These are phyloP conservation scores for Acidiella bohemica DNA, from an alignment of 495 filamentous ascomycete genomes.

Conservation along the genomic window DNA sequence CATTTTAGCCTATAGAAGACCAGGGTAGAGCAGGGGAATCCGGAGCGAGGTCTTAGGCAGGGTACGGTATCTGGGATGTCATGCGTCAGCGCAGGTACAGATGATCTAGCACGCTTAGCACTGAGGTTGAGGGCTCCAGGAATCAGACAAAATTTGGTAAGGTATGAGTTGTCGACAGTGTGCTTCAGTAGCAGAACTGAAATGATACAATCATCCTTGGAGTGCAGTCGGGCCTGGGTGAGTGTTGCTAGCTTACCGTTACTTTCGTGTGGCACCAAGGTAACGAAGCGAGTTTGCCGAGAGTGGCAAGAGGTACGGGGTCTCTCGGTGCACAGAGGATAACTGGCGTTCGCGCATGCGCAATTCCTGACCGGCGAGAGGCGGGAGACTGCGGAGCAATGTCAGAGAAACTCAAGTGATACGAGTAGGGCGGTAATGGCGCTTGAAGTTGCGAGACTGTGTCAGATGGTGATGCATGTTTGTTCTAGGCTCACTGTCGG, in stretches of 20 bases:
- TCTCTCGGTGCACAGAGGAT: no score
- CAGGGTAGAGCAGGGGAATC: not conserved
- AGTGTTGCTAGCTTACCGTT: not conserved
- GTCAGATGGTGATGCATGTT: constrained; percentile 99
- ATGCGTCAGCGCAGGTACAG: not conserved
- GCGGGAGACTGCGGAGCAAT: no score
- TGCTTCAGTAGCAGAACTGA: constrained; percentile 37
- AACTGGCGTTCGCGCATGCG: no score
- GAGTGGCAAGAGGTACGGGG: no score
- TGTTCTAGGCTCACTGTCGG: constrained; percentile 75
- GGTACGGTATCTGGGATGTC: not conserved
- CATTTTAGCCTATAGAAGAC: not conserved
- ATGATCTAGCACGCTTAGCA: no score
- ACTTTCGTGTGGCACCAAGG: no score
- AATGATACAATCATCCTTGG: constrained; percentile 32
- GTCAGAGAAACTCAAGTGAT: no score
- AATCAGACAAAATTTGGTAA: constrained; percentile 28
- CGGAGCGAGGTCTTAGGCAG: no score
- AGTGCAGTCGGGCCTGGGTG: not conserved
- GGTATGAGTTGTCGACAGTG: constrained; percentile 30
- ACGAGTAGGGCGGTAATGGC: no score
- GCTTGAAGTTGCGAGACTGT: not conserved
- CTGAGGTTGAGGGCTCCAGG: no score
- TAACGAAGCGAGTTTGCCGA: no score
- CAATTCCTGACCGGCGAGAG: no score